Evolutionary conservation across 140 eudicot genomes (phyloP), one percentile per base, ranked within the genome.

Genomic region (Anethum foeniculum): DNA sequence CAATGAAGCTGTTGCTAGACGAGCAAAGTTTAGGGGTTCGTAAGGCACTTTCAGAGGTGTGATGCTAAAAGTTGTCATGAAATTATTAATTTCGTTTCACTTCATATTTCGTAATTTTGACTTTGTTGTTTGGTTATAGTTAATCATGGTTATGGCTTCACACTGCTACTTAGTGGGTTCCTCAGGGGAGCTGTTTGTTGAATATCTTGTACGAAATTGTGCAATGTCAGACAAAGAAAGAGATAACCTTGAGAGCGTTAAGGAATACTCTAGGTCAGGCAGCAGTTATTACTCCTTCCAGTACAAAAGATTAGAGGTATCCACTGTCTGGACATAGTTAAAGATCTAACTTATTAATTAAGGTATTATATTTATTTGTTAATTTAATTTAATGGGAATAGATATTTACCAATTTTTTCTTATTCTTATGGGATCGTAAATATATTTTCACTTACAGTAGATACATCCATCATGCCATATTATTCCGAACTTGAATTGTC

Each of bases 131-230:
- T 80, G 71, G 56, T 88, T 84, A 79, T 88, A 95, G 99, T 87
- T 95, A 76, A 93, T 93, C 60, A 97, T 92, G 75, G 99, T 95
- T 32, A 92, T 95, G 99, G 99, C 99, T 78, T 95, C 99, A 44
- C 98, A 95, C 81, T 95, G 99, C 81, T 95, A 92, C 89, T 85
- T 95, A 88, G 85, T 88, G 85, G 99, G 99, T 82, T 83, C 98
- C 75, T 81, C 97, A 6, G 99, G 99, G 69, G 99, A 95, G 88
- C 82, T 89, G 67, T 95, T 95, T 84, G 88, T 95, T 30, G 99
- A 95, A 71, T 95, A 93, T 83, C 94, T 95, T 77, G 99, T 95
- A 75, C 93, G 93, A n/a, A 86, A 92, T 81, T 89, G 92, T 87
- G 93, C 98, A 82, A 80, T 95, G 88, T 79, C 93, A 62, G 99